Evolutionary conservation across 2,329 filamentous ascomycete species (phyloP).

Genomic region (Cordyceps javanica): DNA sequence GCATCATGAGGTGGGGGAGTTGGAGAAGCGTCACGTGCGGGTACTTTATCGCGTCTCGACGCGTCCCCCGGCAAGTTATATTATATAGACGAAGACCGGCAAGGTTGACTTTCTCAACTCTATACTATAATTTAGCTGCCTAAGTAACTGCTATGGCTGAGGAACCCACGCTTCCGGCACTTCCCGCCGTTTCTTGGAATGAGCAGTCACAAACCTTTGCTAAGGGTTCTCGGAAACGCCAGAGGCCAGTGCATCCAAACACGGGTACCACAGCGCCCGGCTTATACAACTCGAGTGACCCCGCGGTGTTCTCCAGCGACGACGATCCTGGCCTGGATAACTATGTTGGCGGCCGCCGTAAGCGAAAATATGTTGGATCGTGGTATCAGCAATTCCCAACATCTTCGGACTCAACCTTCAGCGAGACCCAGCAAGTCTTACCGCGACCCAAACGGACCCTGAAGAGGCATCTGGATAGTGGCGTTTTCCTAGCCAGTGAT

Average conservation of each 20-base stretch:
- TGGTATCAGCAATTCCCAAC: slow-evolving; percentile 60
- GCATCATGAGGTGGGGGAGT: slow-evolving; percentile 1
- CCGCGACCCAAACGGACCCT: slow-evolving; percentile 46
- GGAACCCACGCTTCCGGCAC: slow-evolving; percentile 35
- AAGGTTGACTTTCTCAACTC: neutral
- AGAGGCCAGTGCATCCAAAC: slow-evolving; percentile 24
- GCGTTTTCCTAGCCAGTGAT: slow-evolving; percentile 63
- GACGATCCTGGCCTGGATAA: slow-evolving; percentile 63
- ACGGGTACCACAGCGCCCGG: slow-evolving; percentile 8
- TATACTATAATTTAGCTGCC: neutral
- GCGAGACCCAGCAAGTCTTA: slow-evolving; percentile 27
- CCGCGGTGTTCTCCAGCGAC: slow-evolving; percentile 65
- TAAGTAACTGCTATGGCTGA: slow-evolving; percentile 28
- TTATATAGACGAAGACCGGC: neutral
- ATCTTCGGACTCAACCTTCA: slow-evolving; percentile 43
- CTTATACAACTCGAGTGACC: slow-evolving; percentile 57
- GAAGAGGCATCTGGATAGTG: slow-evolving; percentile 59
- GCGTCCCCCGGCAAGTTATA: neutral
- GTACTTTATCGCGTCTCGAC: slow-evolving; percentile 9
- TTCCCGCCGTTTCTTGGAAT: slow-evolving; percentile 34
- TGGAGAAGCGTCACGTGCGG: neutral
- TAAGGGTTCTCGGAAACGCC: slow-evolving; percentile 35
- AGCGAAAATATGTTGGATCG: slow-evolving; percentile 60
- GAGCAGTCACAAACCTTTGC: slow-evolving; percentile 32
- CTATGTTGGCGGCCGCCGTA: slow-evolving; percentile 49